Evolutionary conservation across 139 green algal species (phyloP).

Genomic region (Chlorella sp.): DNA sequence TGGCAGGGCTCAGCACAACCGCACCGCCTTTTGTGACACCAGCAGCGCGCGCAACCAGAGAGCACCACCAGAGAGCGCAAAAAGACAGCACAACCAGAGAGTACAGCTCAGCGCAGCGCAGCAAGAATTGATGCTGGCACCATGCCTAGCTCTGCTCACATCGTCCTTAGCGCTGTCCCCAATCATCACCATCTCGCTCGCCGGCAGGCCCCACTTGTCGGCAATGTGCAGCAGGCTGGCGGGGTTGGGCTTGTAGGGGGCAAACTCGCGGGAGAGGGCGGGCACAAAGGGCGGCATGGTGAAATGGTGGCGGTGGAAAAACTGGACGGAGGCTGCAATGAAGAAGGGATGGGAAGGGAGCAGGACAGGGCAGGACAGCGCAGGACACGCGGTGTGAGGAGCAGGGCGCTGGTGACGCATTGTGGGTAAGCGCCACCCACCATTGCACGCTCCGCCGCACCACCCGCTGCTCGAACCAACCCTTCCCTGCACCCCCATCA

Average conservation of each 20-base stretch:
- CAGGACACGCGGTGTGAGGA: neutral
- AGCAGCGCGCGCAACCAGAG: no score
- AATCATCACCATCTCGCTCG: conserved; percentile 81
- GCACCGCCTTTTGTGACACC: no score
- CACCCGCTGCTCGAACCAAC: neutral
- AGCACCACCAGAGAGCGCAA: no score
- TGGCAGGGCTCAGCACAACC: no score
- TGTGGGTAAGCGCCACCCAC: neutral
- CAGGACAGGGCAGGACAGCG: neutral
- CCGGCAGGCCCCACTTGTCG: conserved; percentile 69
- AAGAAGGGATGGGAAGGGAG: neutral
- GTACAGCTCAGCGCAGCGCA: no score
- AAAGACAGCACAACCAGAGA: no score
- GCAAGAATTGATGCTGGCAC: no score
- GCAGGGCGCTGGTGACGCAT: no score
- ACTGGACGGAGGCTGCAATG: conserved; percentile 41
- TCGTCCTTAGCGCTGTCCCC: conserved; percentile 85
- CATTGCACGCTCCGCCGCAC: neutral
- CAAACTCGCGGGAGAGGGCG: conserved; percentile 73
- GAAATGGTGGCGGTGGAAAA: conserved; percentile 70
- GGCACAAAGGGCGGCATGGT: conserved; percentile 69
- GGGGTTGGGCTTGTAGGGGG: conserved; percentile 67
- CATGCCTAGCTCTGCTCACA: no score
- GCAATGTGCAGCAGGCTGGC: conserved; percentile 85
- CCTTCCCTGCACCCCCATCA: neutral